Evolutionary conservation across 768 basidiomycete species (phyloP), one percentile per base, ranked within the genome.

Genomic region (Lactarius sanguifluus): DNA sequence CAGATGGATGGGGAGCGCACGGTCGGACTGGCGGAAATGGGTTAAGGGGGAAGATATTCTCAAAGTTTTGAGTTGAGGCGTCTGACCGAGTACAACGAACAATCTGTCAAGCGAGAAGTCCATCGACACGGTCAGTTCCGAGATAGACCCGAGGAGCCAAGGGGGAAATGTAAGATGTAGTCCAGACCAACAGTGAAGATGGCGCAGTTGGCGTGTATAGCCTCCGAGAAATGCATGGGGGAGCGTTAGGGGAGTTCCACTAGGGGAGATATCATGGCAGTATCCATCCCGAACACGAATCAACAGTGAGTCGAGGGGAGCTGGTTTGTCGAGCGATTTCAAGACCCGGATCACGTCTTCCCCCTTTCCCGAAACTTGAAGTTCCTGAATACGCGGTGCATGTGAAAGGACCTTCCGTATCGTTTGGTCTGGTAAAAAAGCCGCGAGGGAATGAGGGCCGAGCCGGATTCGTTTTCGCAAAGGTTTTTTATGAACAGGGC

Each of bases 281-380:
- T 56, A 41, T 32, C 61, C 61, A 32, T 62, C 61, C 20, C 40
- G 25, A 56, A 62, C 28, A 9, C 36, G 61, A 30, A 62, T 56
- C 28, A 40, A 30, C 36, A 62, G 54, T 13, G 61, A 62, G 25
- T n/a, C 54, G 20, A 62, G 54, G 18, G 61, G 54, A 15, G 38
- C n/a, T 41, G 36, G 61, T 43, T 28, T 56, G 34, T 62, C 61
- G 41, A 62, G 38, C 28, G 61, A 55, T 43, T 54, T 62, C 61
- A 62, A 62, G 2, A 62, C 7, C 16, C 50, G 61, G 10, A 62
- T 55, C 38, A 62, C 54, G 38, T 62, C 61, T 41, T 10, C 30
- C 13, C 28, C 54, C 2, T 62, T 56, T 13, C 61, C 61, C 12
- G 52, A 55, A 18, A 62, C 38, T 32, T 62, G 61, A 18, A 62